Base-by-base conservation (phyloP, 1,139 yeast species). In the Arxiozyma heterogenica region DNA sequence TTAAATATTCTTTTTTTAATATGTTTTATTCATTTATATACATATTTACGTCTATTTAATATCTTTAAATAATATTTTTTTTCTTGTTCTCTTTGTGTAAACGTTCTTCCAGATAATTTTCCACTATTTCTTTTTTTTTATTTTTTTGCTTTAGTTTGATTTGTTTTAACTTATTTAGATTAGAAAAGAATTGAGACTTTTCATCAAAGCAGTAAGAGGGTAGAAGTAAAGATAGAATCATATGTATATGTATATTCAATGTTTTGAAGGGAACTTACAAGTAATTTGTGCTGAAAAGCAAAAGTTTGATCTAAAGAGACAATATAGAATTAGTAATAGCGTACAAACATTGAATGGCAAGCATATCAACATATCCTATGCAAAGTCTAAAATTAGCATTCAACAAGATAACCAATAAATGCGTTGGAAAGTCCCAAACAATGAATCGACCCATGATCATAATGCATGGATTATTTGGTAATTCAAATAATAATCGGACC, bases 401-500 rank as follows among this genome's bases (percentile, higher is more conserved):
- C 59, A 82, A 79, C 53, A 68, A 67, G 43, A 66, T 70, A 2
- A 30, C 48, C 12, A 46, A 46, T 12, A 46, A 34, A 34, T 34
- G 41, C 34, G 27, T 30, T 20, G 42, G 49, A 18, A 46, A 20
- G 17, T 1, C 22, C 18, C 44, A 42, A 15, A 48, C 41, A 12
- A 38, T 5, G 62, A 67, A 69, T 42, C 65, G 74, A 3, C 95
- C 97, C 1, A 71, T 93, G 18, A 69, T 93, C 41, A 81, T 93
- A 41, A 70, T 91, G 44, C 98, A 93, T 70, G 98, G 98, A 0
- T 72, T 93, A 15, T 89, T 93, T 68, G 98, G 98, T 0, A 83
- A 86, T 54, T 86, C 82, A 63, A 64, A 79, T 23, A 93, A 91
- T 69, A 88, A 87, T 65, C 73, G 96, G 57, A 75, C 90, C 0